Conservation (phyloP, 2,329 filamentous ascomycete genomes). For the Trichoderma aggressivum region DNA sequence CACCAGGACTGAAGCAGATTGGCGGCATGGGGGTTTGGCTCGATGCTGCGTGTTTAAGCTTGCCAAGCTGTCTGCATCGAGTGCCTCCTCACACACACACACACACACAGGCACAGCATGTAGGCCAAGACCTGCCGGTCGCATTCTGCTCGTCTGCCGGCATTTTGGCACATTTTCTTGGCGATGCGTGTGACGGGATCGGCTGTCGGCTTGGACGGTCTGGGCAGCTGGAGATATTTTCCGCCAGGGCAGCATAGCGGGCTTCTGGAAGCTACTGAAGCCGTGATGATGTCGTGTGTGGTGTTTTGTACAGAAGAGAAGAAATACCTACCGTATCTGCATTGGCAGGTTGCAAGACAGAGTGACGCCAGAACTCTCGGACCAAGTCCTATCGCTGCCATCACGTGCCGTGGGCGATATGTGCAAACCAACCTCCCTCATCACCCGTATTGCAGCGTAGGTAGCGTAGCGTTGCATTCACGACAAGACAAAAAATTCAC, state of each 20-base stretch:
- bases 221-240: not conserved
- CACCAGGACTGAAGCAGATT: not conserved
- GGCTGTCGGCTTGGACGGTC: conserved; percentile 10
- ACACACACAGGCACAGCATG: not conserved
- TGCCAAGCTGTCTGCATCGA: not conserved
- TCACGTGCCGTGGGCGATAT: not conserved
- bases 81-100: not conserved
- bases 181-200: conserved; percentile 1
- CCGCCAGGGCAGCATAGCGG: not conserved
- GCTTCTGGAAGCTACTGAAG: not conserved
- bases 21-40: not conserved
- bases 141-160: not conserved
- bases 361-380: not conserved
- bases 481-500: not conserved
- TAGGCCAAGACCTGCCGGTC: not conserved
- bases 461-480: not conserved
- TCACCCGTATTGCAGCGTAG: not conserved
- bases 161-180: conserved; percentile 2
- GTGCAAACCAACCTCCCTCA: not conserved
- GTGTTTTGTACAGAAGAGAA: not conserved
- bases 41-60: not conserved
- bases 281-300: not conserved
- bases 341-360: not conserved
- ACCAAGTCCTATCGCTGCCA: not conserved
- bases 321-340: too few species aligned